Conservation (phyloP, 2,329 filamentous ascomycete species). For the Phialemoniopsis sp. region DNA sequence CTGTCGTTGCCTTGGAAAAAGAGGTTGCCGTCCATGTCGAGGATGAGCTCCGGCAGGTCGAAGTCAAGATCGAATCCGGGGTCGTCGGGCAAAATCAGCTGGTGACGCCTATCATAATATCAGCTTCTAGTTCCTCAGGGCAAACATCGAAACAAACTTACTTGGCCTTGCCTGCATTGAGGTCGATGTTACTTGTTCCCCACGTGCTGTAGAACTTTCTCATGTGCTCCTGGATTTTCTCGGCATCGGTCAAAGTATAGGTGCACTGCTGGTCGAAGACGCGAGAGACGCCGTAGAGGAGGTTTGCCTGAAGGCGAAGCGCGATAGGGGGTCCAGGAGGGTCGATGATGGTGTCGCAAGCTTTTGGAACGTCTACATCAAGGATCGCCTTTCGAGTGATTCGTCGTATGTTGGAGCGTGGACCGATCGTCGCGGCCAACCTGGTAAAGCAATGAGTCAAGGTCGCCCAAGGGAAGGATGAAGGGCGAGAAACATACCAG, state of each 20-base stretch:
- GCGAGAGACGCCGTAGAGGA: slow-evolving; percentile 80
- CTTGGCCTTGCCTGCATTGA: slow-evolving; percentile 68
- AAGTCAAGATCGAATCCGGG: slow-evolving; percentile 72
- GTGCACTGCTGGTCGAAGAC: slow-evolving; percentile 85
- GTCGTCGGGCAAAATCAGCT: slow-evolving; percentile 78
- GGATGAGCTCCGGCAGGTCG: slow-evolving; percentile 44
- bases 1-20: slow-evolving; percentile 25
- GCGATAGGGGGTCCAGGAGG: slow-evolving; percentile 79
- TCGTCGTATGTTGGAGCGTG: slow-evolving; percentile 65
- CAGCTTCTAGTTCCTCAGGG: slow-evolving; percentile 1
- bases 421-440: slow-evolving; percentile 86
- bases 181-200: slow-evolving; percentile 59
- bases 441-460: slow-evolving; percentile 39
- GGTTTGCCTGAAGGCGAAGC: slow-evolving; percentile 80
- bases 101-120: slow-evolving; percentile 54
- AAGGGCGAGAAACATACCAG: slow-evolving; percentile 56
- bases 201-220: slow-evolving; percentile 58
- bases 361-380: slow-evolving; percentile 79
- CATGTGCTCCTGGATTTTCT: slow-evolving; percentile 72
- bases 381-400: slow-evolving; percentile 84
- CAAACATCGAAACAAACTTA: slow-evolving; percentile 31
- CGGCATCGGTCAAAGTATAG: slow-evolving; percentile 79
- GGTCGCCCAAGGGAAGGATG: background rate
- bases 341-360: slow-evolving; percentile 82
- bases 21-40: slow-evolving; percentile 39